Evolutionary conservation across 257 asterid species (phyloP).

Genomic region (Orobanche coerulescens): DNA sequence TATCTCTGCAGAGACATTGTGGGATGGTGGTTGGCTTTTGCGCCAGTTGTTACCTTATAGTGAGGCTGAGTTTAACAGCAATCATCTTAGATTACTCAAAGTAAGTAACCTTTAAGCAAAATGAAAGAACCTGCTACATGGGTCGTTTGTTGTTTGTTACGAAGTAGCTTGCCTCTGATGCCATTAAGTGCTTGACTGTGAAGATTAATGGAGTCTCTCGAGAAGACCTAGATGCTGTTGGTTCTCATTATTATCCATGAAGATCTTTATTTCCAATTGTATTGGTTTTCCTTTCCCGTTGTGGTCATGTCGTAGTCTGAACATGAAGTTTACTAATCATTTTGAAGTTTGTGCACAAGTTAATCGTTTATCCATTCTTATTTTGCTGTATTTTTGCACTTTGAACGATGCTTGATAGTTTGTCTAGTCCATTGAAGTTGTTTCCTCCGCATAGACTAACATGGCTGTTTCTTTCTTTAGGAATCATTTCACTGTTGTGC

Average conservation of each 20-base stretch:
- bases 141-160: conserved; percentile 9
- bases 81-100: conserved; percentile 59
- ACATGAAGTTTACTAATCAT: conserved; percentile 13
- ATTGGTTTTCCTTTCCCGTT: neutral
- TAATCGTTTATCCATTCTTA: neutral
- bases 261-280: conserved; percentile 6
- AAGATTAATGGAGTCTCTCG: neutral
- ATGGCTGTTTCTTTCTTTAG: conserved; percentile 32
- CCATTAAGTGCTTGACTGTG: conserved; percentile 3
- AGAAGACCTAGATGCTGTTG: neutral
- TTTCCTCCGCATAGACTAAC: conserved; percentile 21
- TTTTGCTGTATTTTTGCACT: conserved; percentile 5
- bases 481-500: conserved; percentile 52
- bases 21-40: conserved; percentile 99
- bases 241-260: conserved; percentile 4
- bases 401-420: conserved; percentile 15
- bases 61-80: conserved; percentile 63
- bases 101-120: conserved; percentile 41
- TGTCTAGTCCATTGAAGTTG: conserved; percentile 6
- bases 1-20: conserved; percentile 87
- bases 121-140: conserved; percentile 14
- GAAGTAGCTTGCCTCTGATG: conserved; percentile 6
- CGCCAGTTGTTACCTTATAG: conserved; percentile 92
- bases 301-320: conserved; percentile 15
- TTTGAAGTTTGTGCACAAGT: neutral